Conservation (phyloP, 139 green algal species). For the Chlamydomonas schloesseri region DNA sequence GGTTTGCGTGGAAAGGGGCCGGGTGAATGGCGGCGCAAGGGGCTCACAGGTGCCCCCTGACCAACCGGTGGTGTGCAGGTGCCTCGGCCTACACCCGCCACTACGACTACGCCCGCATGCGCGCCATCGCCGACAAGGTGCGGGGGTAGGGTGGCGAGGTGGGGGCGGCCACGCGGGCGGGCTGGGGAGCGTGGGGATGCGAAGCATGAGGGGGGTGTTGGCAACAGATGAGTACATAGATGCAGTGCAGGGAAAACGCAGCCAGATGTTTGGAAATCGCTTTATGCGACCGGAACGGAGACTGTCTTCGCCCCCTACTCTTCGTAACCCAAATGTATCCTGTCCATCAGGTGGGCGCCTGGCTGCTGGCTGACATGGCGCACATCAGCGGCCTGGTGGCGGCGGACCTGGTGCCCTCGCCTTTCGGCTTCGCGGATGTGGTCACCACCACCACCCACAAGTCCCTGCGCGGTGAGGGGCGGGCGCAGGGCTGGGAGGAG, state of each 20-base stretch:
- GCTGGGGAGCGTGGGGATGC: background rate
- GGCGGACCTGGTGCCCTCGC: constrained; percentile 86
- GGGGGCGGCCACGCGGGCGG: background rate
- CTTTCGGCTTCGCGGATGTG: constrained; percentile 95
- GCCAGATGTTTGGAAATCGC: too few relatives aligned
- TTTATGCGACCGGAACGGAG: too few relatives aligned
- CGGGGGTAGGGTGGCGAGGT: background rate
- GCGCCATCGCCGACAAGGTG: constrained; percentile 84
- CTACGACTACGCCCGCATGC: constrained; percentile 97
- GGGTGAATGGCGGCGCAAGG: too few relatives aligned
- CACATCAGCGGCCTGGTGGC: constrained; percentile 93
- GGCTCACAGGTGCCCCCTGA: too few relatives aligned
- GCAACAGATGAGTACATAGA: too few relatives aligned
- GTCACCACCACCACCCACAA: constrained; percentile 99
- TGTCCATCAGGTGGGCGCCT: constrained; percentile 63
- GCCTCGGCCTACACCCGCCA: constrained; percentile 94
- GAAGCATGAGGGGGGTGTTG: too few relatives aligned
- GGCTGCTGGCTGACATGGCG: constrained; percentile 96
- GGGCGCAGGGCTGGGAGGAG: too few relatives aligned
- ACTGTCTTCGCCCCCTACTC: too few relatives aligned
- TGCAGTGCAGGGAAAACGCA: too few relatives aligned
- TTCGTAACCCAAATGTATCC: too few relatives aligned
- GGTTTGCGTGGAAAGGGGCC: too few relatives aligned
- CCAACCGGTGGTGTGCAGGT: too few relatives aligned
- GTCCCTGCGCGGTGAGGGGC: constrained; percentile 82